phyloP scores from a whole-genome alignment of 1,139 yeast species.

The Schwanniomyces etchellsii region DNA sequence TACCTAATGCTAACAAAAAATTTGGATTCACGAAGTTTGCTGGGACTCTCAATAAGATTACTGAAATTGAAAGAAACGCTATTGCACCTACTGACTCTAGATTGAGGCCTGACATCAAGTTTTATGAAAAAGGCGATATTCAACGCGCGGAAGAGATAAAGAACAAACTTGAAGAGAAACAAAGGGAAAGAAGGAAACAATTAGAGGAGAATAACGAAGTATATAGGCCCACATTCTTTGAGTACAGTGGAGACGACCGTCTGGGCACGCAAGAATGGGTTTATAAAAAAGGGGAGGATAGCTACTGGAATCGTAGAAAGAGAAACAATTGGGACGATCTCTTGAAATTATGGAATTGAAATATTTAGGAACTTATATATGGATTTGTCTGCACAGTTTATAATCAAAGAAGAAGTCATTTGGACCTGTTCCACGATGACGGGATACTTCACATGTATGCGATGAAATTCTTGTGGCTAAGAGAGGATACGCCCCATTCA shows the following conservation, averaged over 20 bases:
- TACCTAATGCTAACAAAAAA: conserved; percentile 54
- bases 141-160: conserved; percentile 70
- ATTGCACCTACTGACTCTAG: conserved; percentile 89
- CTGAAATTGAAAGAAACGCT: conserved; percentile 55
- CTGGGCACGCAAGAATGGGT: conserved; percentile 53
- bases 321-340: conserved; percentile 55
- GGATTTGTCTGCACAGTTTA: too few species aligned
- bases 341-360: conserved; percentile 39
- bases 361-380: not conserved
- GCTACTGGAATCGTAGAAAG: conserved; percentile 79
- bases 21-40: conserved; percentile 86
- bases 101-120: conserved; percentile 75
- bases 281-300: conserved; percentile 51
- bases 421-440: not conserved
- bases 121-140: conserved; percentile 64
- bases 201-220: conserved; percentile 38
- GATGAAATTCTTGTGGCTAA: not conserved
- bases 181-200: conserved; percentile 68
- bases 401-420: not conserved
- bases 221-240: conserved; percentile 63
- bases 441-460: too few species aligned
- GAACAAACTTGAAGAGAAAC: conserved; percentile 66
- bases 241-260: conserved; percentile 30
- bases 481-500: too few species aligned
- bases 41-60: conserved; percentile 73